phyloP scores from a whole-genome alignment of 169 alveolate genomes.

The Blepharisma undulans region DNA sequence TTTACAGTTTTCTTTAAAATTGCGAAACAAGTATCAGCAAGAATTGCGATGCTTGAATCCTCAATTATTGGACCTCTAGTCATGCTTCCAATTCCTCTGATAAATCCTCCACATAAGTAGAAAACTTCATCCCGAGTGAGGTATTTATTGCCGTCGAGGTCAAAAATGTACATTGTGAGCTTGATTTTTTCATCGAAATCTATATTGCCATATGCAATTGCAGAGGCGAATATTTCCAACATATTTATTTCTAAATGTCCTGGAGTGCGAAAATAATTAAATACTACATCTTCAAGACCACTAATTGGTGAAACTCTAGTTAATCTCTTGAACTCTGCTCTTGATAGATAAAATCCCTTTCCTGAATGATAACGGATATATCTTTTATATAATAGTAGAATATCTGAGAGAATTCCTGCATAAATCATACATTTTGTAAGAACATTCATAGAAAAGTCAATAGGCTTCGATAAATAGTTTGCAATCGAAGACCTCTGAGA shows the following conservation, averaged over 20 bases:
- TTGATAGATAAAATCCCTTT: not conserved
- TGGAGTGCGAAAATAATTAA: not conserved
- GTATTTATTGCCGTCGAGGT: conserved; percentile 24
- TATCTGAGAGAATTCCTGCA: no score
- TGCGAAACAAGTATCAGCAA: not conserved
- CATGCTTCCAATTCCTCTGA: not conserved
- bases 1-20: not conserved
- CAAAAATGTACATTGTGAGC: not conserved
- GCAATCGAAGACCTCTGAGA: no score
- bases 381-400: not conserved
- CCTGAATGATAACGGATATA: not conserved
- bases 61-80: not conserved
- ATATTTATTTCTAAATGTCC: not conserved
- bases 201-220: not conserved
- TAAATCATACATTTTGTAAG: no score
- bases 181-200: not conserved
- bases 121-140: conserved; percentile 12
- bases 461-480: no score
- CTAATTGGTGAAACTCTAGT: not conserved
- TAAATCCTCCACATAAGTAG: not conserved
- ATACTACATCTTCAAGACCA: not conserved
- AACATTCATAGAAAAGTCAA: no score
- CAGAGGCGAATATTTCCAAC: not conserved
- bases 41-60: not conserved
- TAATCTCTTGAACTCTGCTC: not conserved